Evolutionary conservation across 768 basidiomycete species (phyloP), one percentile per base, ranked within the genome.

Genomic region (Tylopilus rubrobrunneus): DNA sequence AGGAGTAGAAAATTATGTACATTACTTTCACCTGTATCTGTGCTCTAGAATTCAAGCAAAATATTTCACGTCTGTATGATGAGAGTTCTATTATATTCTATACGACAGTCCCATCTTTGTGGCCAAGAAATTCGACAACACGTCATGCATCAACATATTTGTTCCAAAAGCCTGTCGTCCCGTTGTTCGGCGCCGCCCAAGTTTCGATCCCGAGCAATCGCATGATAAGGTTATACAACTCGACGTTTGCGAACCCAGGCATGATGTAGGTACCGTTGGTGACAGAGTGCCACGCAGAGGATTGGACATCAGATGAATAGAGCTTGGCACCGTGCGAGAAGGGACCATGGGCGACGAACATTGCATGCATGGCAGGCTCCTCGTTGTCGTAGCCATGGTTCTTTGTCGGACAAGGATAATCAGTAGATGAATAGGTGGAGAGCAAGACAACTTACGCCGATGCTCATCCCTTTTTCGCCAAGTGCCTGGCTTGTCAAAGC

Each of bases 281-380:
- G 3, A 82, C 81, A 17, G 84, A 87, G 60, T 87, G 83, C 87
- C 87, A 89, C 19, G 52, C 57, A 27, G 58, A 56, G 11, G 63
- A 4, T 48, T 59, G 47, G 27, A 42, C 12, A 39, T 58, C 53
- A 6, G 51, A 1, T 4, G 55, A 45, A 25, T 39, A 78, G 56
- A 80, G 74, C 68, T 92, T 93, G 49, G 83, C 77, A 41, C 81
- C 78, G 11, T 81, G 71, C 14, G 87, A 84, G 68, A 93, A 94
- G 0, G 94, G 94, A 1, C 94, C 94, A 64, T 93, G 91, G 10
- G 91, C 92, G 53, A 96, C 85, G 68, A 96, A 95, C 66, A 92
- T 86, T 2, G 92, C 92, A 48, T 84, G 82, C 94, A 96, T 96
- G 7, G 86, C 75, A 12, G 74, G 63, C 40, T 85, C 82, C 17